Evolutionary conservation across 2,329 filamentous ascomycete genomes (phyloP).

Genomic region (Aspergillus sp.): DNA sequence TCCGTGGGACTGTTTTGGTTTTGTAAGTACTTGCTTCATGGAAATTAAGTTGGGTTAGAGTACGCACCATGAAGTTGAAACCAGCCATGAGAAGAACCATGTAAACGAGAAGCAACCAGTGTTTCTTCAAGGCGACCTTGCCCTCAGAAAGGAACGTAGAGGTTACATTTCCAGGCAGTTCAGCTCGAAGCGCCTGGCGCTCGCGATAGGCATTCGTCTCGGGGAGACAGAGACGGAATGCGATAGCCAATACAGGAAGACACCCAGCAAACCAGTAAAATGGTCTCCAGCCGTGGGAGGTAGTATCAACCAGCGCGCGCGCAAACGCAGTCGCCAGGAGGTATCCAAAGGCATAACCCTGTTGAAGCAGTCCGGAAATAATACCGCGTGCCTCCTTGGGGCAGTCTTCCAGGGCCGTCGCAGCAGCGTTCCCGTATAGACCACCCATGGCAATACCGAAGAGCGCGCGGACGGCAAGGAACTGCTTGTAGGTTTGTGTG

Average conservation of each 20-base stretch:
- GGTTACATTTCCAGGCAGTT: conserved; percentile 57
- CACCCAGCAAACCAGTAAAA: conserved; percentile 87
- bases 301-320: conserved; percentile 43
- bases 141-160: conserved; percentile 70
- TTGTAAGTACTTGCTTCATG: background rate
- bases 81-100: conserved; percentile 84
- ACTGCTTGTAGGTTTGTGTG: conserved; percentile 57
- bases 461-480: conserved; percentile 58
- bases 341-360: conserved; percentile 65
- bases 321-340: conserved; percentile 49
- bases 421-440: conserved; percentile 61
- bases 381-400: conserved; percentile 59
- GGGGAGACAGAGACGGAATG: conserved; percentile 72
- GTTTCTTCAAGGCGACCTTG: conserved; percentile 72
- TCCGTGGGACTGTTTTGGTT: conserved; percentile 61
- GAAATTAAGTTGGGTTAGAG: background rate
- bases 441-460: conserved; percentile 67
- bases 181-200: conserved; percentile 62
- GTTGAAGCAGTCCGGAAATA: conserved; percentile 62
- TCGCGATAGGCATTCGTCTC: conserved; percentile 74
- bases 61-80: conserved; percentile 77
- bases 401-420: conserved; percentile 63
- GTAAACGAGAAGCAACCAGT: conserved; percentile 80
- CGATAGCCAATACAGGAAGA: conserved; percentile 76
- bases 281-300: conserved; percentile 76